phyloP scores from a whole-genome alignment of 805 yeast genomes.

The Candida cerambycidarum region DNA sequence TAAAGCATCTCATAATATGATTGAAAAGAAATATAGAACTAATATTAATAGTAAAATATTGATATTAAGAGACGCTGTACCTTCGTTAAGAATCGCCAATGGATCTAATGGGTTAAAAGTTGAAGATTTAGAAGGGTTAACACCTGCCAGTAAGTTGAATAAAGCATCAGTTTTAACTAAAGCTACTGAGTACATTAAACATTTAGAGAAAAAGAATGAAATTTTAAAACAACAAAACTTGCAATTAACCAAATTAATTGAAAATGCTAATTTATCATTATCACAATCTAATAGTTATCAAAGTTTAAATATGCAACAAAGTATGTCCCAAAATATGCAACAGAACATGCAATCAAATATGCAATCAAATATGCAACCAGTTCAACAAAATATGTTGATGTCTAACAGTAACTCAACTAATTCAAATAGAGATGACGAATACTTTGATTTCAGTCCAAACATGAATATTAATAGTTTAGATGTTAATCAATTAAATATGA shows the following conservation, averaged over 20 bases:
- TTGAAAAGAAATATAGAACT: conserved; percentile 78
- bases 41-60: conserved; percentile 71
- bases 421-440: conserved; percentile 16
- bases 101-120: conserved; percentile 43
- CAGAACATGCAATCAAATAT: conserved; percentile 9
- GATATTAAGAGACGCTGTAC: conserved; percentile 74
- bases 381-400: neutral
- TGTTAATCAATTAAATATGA: conserved; percentile 3
- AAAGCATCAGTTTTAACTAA: conserved; percentile 75
- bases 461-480: conserved; percentile 3
- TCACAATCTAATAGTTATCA: neutral
- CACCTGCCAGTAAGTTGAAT: conserved; percentile 74
- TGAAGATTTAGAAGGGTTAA: conserved; percentile 65
- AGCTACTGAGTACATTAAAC: conserved; percentile 76
- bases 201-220: conserved; percentile 63
- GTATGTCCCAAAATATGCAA: conserved; percentile 11
- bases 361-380: conserved; percentile 8
- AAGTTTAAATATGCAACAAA: conserved; percentile 4
- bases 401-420: conserved; percentile 1
- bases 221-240: conserved; percentile 47
- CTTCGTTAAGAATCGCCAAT: conserved; percentile 62
- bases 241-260: conserved; percentile 38
- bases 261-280: conserved; percentile 27
- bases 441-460: conserved; percentile 1
- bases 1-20: conserved; percentile 71